phyloP scores from a whole-genome alignment of 2,329 filamentous ascomycete genomes.

The Daldinia sp. region DNA sequence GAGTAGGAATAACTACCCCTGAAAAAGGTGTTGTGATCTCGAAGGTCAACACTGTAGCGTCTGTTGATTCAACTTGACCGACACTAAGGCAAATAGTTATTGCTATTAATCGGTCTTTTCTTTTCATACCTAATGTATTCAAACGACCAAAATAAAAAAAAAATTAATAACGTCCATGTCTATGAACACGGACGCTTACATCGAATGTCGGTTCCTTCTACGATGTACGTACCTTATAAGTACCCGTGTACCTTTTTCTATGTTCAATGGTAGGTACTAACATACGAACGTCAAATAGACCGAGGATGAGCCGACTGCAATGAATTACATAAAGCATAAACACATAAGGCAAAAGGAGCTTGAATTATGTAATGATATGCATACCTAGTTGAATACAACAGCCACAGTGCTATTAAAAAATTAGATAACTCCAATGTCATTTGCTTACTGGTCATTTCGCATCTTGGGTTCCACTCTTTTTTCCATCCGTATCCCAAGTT shows the following conservation, averaged over 20 bases:
- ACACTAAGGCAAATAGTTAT: constrained; percentile 8
- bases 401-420: neutral
- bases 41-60: constrained; percentile 9
- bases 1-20: constrained; percentile 12
- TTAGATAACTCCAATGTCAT: neutral
- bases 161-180: constrained; percentile 1
- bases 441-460: neutral
- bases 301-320: constrained; percentile 22
- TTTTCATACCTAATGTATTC: neutral
- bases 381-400: neutral
- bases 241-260: neutral
- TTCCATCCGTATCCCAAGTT: neutral
- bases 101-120: neutral
- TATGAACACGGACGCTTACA: constrained; percentile 15
- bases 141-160: constrained; percentile 4
- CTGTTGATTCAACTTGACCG: constrained; percentile 13
- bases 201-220: constrained; percentile 10
- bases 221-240: neutral
- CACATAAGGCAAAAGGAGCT: neutral
- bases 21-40: constrained; percentile 12
- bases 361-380: neutral
- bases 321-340: constrained; percentile 11
- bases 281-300: constrained; percentile 8
- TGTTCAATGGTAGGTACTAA: no score
- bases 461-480: neutral